These are phyloP conservation scores for Scenedesmus sp. DNA, from an alignment of 163 green algal genomes.

Conservation along the genomic window DNA sequence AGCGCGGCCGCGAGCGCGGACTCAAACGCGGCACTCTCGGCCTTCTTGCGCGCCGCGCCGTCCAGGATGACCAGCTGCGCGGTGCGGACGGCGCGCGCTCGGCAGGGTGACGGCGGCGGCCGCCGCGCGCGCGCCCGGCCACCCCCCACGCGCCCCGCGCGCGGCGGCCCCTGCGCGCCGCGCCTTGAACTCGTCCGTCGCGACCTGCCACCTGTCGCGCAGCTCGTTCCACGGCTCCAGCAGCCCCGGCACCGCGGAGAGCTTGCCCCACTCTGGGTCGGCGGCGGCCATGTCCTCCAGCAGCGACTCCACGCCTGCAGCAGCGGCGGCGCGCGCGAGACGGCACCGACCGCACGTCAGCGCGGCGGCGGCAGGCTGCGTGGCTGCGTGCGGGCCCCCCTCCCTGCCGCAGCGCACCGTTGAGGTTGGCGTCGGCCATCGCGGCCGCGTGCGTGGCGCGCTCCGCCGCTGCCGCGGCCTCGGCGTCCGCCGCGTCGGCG, in stretches of 20 bases:
- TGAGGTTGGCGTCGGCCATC: constrained; percentile 77
- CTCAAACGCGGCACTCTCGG: constrained; percentile 63
- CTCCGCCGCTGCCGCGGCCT: constrained; percentile 64
- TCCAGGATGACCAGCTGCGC: constrained; percentile 65
- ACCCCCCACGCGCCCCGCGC: too few relatives aligned
- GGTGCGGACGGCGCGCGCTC: neutral
- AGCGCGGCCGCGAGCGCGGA: constrained; percentile 52
- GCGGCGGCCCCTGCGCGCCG: neutral
- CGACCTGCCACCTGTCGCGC: constrained; percentile 68
- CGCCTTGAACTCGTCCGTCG: constrained; percentile 79
- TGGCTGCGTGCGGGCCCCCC: neutral
- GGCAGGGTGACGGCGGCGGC: neutral
- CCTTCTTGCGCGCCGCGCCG: constrained; percentile 71
- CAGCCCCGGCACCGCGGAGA: constrained; percentile 69
- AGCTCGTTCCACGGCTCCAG: constrained; percentile 74
- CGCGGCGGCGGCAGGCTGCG: neutral
- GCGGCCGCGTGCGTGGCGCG: constrained; percentile 52
- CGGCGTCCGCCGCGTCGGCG: constrained; percentile 68
- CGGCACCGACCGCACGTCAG: too few relatives aligned
- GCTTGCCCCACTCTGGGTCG: constrained; percentile 72
- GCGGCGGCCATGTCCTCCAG: constrained; percentile 71
- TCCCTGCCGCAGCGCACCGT: constrained; percentile 45
- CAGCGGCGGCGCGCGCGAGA: too few relatives aligned
- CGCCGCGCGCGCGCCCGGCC: neutral
- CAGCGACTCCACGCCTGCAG: constrained; percentile 63